Evolutionary conservation across 257 asterid genomes (phyloP).

Genomic region (Misopates orontium): DNA sequence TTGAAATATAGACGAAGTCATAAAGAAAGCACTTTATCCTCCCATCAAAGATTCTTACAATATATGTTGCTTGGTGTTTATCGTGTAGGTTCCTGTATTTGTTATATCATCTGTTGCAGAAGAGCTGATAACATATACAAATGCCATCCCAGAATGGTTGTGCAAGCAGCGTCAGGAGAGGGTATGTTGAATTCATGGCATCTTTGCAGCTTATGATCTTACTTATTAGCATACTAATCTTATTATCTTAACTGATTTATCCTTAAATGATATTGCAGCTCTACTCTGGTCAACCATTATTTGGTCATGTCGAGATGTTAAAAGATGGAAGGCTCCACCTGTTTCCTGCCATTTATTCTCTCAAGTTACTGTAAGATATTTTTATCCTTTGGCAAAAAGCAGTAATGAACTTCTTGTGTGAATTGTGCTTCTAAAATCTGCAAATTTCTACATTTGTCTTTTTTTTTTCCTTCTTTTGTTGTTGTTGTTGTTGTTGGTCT

Average conservation of each 20-base stretch:
- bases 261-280: slow-evolving; percentile 47
- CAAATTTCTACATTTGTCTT: not conserved
- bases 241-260: not conserved
- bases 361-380: slow-evolving; percentile 61
- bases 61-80: slow-evolving; percentile 13
- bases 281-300: slow-evolving; percentile 66
- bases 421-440: not conserved
- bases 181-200: slow-evolving; percentile 43
- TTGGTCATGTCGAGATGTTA: slow-evolving; percentile 62
- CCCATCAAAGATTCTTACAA: slow-evolving; percentile 10
- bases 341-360: slow-evolving; percentile 74
- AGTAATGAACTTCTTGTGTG: not conserved
- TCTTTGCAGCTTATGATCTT: slow-evolving; percentile 24
- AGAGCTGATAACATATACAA: slow-evolving; percentile 71
- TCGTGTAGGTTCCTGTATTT: slow-evolving; percentile 74
- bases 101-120: slow-evolving; percentile 81
- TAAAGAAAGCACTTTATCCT: slow-evolving; percentile 8
- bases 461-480: no score
- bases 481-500: not conserved
- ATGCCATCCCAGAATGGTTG: slow-evolving; percentile 89
- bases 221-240: slow-evolving; percentile 18
- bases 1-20: not conserved
- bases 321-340: slow-evolving; percentile 61
- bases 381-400: slow-evolving; percentile 13
- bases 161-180: slow-evolving; percentile 61